Evolutionary conservation across 345 rosid genomes (phyloP).

Genomic region (Stellera chamaejasme): DNA sequence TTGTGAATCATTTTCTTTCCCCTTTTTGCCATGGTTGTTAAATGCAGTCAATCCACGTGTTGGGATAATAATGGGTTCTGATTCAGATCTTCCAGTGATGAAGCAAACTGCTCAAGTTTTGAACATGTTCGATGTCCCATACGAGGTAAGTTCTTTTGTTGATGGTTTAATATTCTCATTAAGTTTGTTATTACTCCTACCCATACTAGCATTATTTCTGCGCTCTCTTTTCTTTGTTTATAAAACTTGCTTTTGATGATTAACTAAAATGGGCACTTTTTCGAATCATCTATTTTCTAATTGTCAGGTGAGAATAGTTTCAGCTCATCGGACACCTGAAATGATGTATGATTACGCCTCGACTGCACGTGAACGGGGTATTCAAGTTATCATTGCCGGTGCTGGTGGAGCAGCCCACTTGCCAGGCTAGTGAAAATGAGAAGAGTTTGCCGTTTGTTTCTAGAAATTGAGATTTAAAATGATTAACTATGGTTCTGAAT

Average conservation of each 20-base stretch:
- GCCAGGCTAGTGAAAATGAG: conserved; percentile 45
- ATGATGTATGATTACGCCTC: conserved; percentile 80
- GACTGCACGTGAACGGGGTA: conserved; percentile 58
- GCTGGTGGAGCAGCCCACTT: conserved; percentile 99
- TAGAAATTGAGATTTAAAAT: neutral
- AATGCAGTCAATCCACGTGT: conserved; percentile 55
- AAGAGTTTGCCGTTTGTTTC: neutral
- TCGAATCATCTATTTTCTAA: neutral
- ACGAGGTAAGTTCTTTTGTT: conserved; percentile 44
- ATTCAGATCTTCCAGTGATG: conserved; percentile 95
- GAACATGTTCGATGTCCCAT: conserved; percentile 53
- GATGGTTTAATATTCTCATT: neutral
- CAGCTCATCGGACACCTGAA: conserved; percentile 93
- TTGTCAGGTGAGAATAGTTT: conserved; percentile 68
- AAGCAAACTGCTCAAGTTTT: conserved; percentile 80
- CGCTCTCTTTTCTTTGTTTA: no score
- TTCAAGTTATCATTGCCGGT: conserved; percentile 85
- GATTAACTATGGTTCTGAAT: conserved; percentile 7
- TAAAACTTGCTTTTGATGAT: no score
- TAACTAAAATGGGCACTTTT: neutral
- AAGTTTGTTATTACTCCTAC: no score
- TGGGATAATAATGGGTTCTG: conserved; percentile 94
- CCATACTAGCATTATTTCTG: no score
- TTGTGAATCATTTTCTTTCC: neutral
- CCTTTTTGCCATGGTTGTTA: conserved; percentile 1